Percentiles rank a stretch among this genome's conserved stretches.
phyloP scores from a whole-genome alignment of 176 grass and related monocot species.

The Raddia distichophylla region DNA sequence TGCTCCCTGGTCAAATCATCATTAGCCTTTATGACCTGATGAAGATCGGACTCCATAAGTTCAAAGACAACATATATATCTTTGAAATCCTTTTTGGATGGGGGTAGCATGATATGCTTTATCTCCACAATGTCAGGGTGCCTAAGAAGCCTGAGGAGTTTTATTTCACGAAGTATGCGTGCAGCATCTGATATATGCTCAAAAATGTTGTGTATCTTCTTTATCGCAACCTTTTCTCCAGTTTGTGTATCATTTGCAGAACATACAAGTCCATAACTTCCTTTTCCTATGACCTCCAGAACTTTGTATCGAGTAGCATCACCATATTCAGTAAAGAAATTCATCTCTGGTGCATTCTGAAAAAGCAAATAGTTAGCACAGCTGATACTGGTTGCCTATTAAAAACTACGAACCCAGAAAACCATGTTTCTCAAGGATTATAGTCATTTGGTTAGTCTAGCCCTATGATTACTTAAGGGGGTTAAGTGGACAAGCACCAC shows the following conservation, averaged over 20 bases:
- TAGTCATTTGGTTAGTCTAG: background rate
- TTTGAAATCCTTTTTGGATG: slow-evolving; percentile 52
- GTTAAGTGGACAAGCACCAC: no score
- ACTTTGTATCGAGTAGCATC: slow-evolving; percentile 49
- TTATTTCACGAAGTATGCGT: slow-evolving; percentile 54
- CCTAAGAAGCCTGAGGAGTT: slow-evolving; percentile 53
- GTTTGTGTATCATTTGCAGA: slow-evolving; percentile 50
- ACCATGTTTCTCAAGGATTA: background rate
- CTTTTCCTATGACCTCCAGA: slow-evolving; percentile 55
- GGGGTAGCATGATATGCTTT: slow-evolving; percentile 51
- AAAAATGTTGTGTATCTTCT: slow-evolving; percentile 54
- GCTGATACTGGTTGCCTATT: background rate
- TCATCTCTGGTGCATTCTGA: slow-evolving; percentile 37
- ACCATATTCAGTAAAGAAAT: slow-evolving; percentile 46
- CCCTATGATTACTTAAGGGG: background rate
- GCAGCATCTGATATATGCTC: slow-evolving; percentile 52
- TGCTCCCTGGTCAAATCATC: slow-evolving; percentile 51
- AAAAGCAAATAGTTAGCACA: slow-evolving; percentile 3
- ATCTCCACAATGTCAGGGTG: slow-evolving; percentile 52
- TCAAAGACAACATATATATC: slow-evolving; percentile 58
- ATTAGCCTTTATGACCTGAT: slow-evolving; percentile 57
- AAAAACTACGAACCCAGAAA: slow-evolving; percentile 21
- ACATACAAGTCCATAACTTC: slow-evolving; percentile 55
- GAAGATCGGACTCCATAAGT: slow-evolving; percentile 59
- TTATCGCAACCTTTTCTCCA: slow-evolving; percentile 52